These are phyloP conservation scores for Lotmaria passim DNA, from an alignment of 208 protist genomes.

Conservation along the genomic window DNA sequence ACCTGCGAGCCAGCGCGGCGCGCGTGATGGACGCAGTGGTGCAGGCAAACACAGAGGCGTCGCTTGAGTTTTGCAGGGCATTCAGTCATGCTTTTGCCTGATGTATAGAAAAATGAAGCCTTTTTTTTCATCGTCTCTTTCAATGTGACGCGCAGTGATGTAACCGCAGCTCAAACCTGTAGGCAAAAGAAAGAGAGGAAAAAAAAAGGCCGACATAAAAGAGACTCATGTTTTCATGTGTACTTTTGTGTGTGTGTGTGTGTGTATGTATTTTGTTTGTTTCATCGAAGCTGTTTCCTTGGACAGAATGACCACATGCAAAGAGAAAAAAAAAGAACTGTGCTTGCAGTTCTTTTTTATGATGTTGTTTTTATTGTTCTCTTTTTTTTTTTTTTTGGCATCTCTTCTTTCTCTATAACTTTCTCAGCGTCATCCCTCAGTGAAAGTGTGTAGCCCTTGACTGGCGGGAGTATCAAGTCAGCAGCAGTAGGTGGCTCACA, in stretches of 20 bases:
- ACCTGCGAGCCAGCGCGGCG: conserved; percentile 20
- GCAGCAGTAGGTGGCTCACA: no score
- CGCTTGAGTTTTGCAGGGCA: not conserved
- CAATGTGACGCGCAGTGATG: not conserved
- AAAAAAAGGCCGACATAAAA: not conserved
- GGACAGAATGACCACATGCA: no score
- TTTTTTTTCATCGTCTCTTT: not conserved
- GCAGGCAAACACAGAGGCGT: not conserved
- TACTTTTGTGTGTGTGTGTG: no score
- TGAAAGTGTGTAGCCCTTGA: no score
- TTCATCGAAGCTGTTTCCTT: no score
- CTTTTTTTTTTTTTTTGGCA: not conserved
- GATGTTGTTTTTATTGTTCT: not conserved
- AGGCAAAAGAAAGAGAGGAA: not conserved
- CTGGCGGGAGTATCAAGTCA: no score
- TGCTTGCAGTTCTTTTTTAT: not conserved
- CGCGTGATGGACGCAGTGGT: conserved; percentile 26
- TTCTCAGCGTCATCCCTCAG: no score
- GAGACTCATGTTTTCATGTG: no score
- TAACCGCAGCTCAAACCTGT: no score
- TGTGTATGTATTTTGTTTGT: not conserved
- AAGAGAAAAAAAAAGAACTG: not conserved
- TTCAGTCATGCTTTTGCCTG: conserved; percentile 10
- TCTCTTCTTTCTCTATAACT: no score
- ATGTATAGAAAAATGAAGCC: conserved; percentile 3